Conservation (phyloP, 352 stramenopile genomes). For the Vaucheria bursata region DNA sequence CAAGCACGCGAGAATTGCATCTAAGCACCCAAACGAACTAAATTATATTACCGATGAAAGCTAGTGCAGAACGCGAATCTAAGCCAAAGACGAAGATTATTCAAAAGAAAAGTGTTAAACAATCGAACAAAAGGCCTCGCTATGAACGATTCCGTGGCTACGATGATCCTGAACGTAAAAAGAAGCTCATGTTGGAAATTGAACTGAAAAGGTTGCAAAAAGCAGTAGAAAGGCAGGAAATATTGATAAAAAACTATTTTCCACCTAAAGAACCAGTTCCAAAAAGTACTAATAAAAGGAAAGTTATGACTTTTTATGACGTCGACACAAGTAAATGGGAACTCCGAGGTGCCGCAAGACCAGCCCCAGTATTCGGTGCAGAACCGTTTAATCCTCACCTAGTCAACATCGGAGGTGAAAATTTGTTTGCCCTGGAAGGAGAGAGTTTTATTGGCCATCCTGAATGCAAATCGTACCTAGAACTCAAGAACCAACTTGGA, state of each 20-base stretch:
- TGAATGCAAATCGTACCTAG: not conserved
- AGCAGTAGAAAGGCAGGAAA: constrained; percentile 31
- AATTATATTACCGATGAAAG: too few species aligned
- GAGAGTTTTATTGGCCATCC: not conserved
- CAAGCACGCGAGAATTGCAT: too few species aligned
- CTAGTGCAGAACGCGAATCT: too few species aligned
- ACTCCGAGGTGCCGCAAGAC: constrained; percentile 28
- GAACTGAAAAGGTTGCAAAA: constrained; percentile 13
- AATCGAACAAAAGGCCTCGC: too few species aligned
- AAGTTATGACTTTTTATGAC: constrained; percentile 39
- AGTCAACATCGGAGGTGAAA: constrained; percentile 1
- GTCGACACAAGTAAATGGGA: constrained; percentile 36
- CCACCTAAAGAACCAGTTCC: constrained; percentile 12
- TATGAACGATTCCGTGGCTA: not conserved
- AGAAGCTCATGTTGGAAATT: not conserved
- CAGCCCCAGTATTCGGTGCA: not conserved
- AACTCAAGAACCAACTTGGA: not conserved
- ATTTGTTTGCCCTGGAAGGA: constrained; percentile 9
- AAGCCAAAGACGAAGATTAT: too few species aligned
- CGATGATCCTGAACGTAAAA: not conserved
- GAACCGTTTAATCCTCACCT: not conserved
- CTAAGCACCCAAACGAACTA: too few species aligned
- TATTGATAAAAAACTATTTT: constrained; percentile 30
- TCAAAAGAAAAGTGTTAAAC: too few species aligned
- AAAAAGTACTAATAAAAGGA: constrained; percentile 1